Evolutionary conservation across 2,329 filamentous ascomycete genomes (phyloP), one percentile per base, ranked within the genome.

Genomic region (Chaetomium sp.): DNA sequence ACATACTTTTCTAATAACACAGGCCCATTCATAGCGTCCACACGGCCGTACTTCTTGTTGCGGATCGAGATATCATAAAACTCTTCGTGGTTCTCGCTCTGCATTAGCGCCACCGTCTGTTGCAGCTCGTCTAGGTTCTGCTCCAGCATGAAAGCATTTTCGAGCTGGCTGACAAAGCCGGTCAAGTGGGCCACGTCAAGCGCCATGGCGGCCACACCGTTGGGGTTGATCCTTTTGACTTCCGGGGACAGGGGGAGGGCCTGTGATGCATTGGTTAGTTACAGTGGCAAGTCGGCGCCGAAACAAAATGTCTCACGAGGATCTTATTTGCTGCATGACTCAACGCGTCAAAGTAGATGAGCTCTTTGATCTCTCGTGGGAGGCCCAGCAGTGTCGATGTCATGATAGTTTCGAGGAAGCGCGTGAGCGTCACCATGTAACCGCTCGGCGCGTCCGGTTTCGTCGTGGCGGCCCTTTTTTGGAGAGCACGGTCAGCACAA

Each of bases 321-420:
- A 96, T 94, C 70, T 88, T 89, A 59, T 88, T 88, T 3, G 89
- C 87, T 1, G 94, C 91, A 70, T 99, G 94, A 54, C 86, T 91
- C 38, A 99, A 80, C 0, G 94, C 94, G 68, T 97, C 94, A 67
- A 96, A 96, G 74, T 99, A 97, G 65, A 99, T 96, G 54, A 96
- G 84, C 69, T 96, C 91, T 69, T 97, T 97, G 71, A 99, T 96
- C 66, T 95, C 89, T 35, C 90, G 85, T 0, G 95, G 94, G n/a
- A 99, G 76, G 1, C 91, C 92, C 2, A 99, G 80, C 5, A 99
- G 79, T 0, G 95, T 96, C 0, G 89, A 94, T 67, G 86, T 91
- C 91, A 97, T 97, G 68, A 96, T 97, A 69, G 95, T 96, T 35
- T 87, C 89, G 19, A 99, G 78, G 69, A 97, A 99, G 10, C 87